Evolutionary conservation across 257 asterid genomes (phyloP), one percentile per base, ranked within the genome.

Genomic region (Euphrasia confusa): DNA sequence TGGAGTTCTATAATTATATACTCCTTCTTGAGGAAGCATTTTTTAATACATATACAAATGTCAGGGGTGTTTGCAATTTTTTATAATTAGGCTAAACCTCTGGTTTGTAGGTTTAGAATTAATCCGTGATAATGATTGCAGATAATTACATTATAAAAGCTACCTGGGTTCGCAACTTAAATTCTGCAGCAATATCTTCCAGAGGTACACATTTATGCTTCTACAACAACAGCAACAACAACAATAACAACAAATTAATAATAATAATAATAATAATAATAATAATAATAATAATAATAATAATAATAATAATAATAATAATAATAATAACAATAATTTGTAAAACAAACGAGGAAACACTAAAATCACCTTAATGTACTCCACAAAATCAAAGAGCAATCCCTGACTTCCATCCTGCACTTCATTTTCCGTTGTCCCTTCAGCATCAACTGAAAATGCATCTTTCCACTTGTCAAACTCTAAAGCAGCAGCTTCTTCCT

Each of bases 401-500:
- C 87, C 99, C 77, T 80, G 88, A 75, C 76, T 77, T 76, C 86
- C 97, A 75, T 85, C 96, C 71, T 84, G 92, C 40, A 84, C 71
- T 67, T 83, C 99, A 61, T 82, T 85, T 82, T 84, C 96, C 48
- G 90, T 82, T 54, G 97, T 85, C 40, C 99, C 97, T 79, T 93
- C 97, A 57, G 90, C 99, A 79, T 89, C 99, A 77, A 93, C 79
- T 67, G 97, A 84, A 81, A 93, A 83, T 30, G 75, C 99, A 65
- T 88, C 95, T 78, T 87, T 93, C 99, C 99, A 89, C 75, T 89
- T 83, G 17, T 93, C 97, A 74, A 93, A 93, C 80, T 93, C 99
- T 30, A 81, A 47, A 7, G 96, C 95, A 69, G 94, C 88, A 74
- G 84, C 88, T 81, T 85, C 96, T 69, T 93, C 99, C 80, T 93